Percentiles rank a stretch among this genome's conserved stretches.
phyloP scores from a whole-genome alignment of 805 yeast genomes.

The Wickerhamiella bombiphila region DNA sequence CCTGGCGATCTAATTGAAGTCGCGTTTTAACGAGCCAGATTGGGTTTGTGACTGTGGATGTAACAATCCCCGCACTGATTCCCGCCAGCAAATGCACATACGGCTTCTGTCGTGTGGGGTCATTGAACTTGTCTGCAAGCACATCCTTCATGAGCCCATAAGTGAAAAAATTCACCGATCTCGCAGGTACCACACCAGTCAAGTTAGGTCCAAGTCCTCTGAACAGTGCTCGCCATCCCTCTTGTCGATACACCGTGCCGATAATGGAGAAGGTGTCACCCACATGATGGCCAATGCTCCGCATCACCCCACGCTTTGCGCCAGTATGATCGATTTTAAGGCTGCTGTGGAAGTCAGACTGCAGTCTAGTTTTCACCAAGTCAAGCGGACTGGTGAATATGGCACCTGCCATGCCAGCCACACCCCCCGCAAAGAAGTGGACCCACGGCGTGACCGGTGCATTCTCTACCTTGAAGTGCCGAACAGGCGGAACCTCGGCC shows the following conservation, averaged over 20 bases:
- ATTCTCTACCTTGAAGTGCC: slow-evolving; percentile 11
- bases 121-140: slow-evolving; percentile 48
- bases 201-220: slow-evolving; percentile 93
- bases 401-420: slow-evolving; percentile 98
- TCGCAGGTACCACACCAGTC: slow-evolving; percentile 95
- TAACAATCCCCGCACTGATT: slow-evolving; percentile 79
- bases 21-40: slow-evolving; percentile 95
- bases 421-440: slow-evolving; percentile 32
- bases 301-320: slow-evolving; percentile 17
- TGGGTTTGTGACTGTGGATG: slow-evolving; percentile 94
- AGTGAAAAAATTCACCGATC: slow-evolving; percentile 91
- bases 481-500: slow-evolving; percentile 12
- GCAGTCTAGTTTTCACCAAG: slow-evolving; percentile 88
- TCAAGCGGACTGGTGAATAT: slow-evolving; percentile 87
- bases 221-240: slow-evolving; percentile 77
- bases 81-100: slow-evolving; percentile 81
- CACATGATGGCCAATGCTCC: slow-evolving; percentile 55
- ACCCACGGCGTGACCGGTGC: slow-evolving; percentile 33
- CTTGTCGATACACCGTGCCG: slow-evolving; percentile 48
- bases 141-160: slow-evolving; percentile 86
- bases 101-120: slow-evolving; percentile 57
- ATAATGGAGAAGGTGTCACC: slow-evolving; percentile 68
- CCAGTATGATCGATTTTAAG: too few species aligned
- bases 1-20: slow-evolving; percentile 57
- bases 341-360: slow-evolving; percentile 56